These are phyloP conservation scores for Pseudogymnoascus sp. DNA, from an alignment of 2,329 filamentous ascomycete genomes.

Conservation along the genomic window DNA sequence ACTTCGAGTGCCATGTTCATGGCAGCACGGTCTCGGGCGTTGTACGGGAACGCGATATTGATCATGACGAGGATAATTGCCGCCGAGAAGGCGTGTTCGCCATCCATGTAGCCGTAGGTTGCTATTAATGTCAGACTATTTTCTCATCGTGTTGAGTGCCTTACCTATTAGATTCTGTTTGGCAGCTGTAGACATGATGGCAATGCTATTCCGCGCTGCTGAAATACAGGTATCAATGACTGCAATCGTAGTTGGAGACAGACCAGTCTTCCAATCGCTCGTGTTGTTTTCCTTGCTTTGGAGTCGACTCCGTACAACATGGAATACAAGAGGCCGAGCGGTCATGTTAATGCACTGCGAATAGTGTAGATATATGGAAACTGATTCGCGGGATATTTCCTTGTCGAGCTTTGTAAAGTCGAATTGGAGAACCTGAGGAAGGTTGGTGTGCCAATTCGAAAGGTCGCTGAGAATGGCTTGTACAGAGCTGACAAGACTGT, in stretches of 20 bases:
- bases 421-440: conserved; percentile 42
- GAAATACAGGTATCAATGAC: conserved; percentile 47
- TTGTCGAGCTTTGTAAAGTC: conserved; percentile 38
- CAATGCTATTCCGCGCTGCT: conserved; percentile 42
- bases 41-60: conserved; percentile 44
- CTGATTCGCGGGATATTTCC: conserved; percentile 40
- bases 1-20: conserved; percentile 42
- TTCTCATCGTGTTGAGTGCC: conserved; percentile 14
- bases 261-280: conserved; percentile 39
- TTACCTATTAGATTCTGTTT: conserved; percentile 44
- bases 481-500: conserved; percentile 42
- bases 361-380: conserved; percentile 47
- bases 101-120: conserved; percentile 51
- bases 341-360: conserved; percentile 54
- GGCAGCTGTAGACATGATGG: conserved; percentile 42
- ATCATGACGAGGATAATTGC: conserved; percentile 49
- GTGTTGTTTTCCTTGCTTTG: conserved; percentile 30
- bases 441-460: conserved; percentile 41
- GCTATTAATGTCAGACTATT: conserved; percentile 26
- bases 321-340: conserved; percentile 45
- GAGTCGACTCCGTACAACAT: conserved; percentile 44
- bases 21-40: conserved; percentile 34
- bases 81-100: conserved; percentile 48
- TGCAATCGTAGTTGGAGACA: conserved; percentile 41
- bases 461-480: conserved; percentile 44